Evolutionary conservation across 2,329 filamentous ascomycete genomes (phyloP).

Genomic region (Nemania diffusa): DNA sequence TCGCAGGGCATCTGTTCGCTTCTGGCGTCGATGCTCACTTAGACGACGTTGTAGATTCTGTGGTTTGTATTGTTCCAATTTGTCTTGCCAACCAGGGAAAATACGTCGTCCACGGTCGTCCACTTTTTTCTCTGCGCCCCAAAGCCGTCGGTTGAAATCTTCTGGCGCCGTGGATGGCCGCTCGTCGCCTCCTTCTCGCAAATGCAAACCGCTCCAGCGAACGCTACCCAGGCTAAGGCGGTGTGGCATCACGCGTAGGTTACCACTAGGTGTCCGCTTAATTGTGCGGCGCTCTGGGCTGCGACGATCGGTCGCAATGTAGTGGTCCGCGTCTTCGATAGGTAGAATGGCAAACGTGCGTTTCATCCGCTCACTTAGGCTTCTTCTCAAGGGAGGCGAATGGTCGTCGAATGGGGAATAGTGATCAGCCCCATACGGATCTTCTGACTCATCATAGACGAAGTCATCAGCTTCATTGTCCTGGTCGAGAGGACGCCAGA

Average conservation of each 20-base stretch:
- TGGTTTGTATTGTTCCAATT: slow-evolving; percentile 60
- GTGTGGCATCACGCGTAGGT: slow-evolving; percentile 67
- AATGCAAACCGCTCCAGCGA: slow-evolving; percentile 40
- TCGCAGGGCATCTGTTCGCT: slow-evolving; percentile 67
- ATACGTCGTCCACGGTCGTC: slow-evolving; percentile 48
- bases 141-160: slow-evolving; percentile 40
- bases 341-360: slow-evolving; percentile 71
- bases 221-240: slow-evolving; percentile 58
- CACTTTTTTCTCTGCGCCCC: slow-evolving; percentile 48
- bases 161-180: slow-evolving; percentile 54
- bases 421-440: slow-evolving; percentile 52
- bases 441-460: slow-evolving; percentile 49
- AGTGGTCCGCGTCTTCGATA: slow-evolving; percentile 55
- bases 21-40: slow-evolving; percentile 68
- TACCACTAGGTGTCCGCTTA: slow-evolving; percentile 68
- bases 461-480: slow-evolving; percentile 46
- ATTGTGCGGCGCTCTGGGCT: slow-evolving; percentile 67
- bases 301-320: slow-evolving; percentile 48
- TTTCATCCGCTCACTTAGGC: slow-evolving; percentile 63
- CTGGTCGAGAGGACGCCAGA: slow-evolving; percentile 65
- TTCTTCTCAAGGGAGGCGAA: slow-evolving; percentile 48
- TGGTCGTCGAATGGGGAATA: slow-evolving; percentile 63
- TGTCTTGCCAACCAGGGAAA: slow-evolving; percentile 56
- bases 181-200: slow-evolving; percentile 40
- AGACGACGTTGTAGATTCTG: slow-evolving; percentile 65